Evolutionary conservation across 2,329 filamentous ascomycete species (phyloP), one percentile per base, ranked within the genome.

Genomic region (Pseudopithomyces chartarum): DNA sequence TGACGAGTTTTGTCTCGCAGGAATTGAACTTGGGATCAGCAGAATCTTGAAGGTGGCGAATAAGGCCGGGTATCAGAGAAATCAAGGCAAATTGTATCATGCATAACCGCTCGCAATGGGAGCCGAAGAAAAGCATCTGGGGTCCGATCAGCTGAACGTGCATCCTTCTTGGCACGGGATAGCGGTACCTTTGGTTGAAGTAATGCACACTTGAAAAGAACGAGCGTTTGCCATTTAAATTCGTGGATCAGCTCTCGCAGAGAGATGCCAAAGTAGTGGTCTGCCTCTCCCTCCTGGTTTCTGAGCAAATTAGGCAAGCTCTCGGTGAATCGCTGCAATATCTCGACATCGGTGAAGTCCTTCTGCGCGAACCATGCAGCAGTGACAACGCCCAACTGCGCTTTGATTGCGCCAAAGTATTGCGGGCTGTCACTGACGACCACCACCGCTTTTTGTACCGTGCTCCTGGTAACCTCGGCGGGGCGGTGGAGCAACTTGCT

Each of bases 51-150:
- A 99, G 84, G 68, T 90, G 92, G 69, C 91, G 87, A 69, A 98
- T 88, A 55, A 99, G 85, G 57, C 93, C 92, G 45, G 95, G 95
- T 79, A 99, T 96, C 69, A 99, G 82, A 52, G 94, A 97, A 66
- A 99, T 89, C 44, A 99, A 85, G 42, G 94, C 95, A 79, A 98
- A 99, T 76, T 99, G 95, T 78, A 97, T 93, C 90, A 98, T 96
- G 84, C 95, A 99, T 65, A 99, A 81, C 62, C 90, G 86, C 77
- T 99, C 95, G 76, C 95, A 98, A 67, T 92, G 88, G n/a, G 94
- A 92, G 60, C 95, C 93, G 69, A 98, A 99, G 80, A 99, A 98
- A 52, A 99, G 87, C 90, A 98, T 98, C 93, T 97, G 65, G 0
- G 26, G 0, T n/a, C 13, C 23, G 15, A 59, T 73, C 36, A 73